Evolutionary conservation across 1,139 yeast species (phyloP).

Genomic region (Diutina siamensis): DNA sequence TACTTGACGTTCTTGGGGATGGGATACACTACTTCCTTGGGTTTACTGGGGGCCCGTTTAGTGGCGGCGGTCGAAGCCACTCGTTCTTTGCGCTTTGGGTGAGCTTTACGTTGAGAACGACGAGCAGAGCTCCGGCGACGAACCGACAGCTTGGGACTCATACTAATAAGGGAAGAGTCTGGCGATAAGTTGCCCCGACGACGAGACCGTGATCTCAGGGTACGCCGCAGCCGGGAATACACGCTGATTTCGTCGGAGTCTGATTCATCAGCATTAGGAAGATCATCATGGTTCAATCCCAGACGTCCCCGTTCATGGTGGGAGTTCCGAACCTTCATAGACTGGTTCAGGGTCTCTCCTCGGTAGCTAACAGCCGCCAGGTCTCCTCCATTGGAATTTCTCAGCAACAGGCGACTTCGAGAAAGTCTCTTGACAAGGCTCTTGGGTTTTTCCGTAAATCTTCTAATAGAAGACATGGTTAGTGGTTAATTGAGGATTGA

Average conservation of each 20-base stretch:
- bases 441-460: neutral
- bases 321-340: no score
- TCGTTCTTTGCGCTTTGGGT: neutral
- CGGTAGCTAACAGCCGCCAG: neutral
- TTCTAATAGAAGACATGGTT: conserved; percentile 4
- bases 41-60: neutral
- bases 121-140: no score
- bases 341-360: no score
- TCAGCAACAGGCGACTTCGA: neutral
- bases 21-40: neutral
- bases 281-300: neutral
- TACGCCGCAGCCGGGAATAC: neutral
- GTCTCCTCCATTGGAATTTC: neutral
- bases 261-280: neutral
- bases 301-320: neutral
- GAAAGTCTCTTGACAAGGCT: neutral
- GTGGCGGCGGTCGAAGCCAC: neutral
- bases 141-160: neutral
- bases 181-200: neutral
- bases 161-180: neutral
- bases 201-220: neutral
- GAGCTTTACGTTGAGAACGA: no score
- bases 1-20: neutral
- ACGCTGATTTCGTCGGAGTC: neutral
- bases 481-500: no score